These are phyloP conservation scores for Trichocomaceae sp. DNA, from an alignment of 2,329 filamentous ascomycete species.

Conservation along the genomic window DNA sequence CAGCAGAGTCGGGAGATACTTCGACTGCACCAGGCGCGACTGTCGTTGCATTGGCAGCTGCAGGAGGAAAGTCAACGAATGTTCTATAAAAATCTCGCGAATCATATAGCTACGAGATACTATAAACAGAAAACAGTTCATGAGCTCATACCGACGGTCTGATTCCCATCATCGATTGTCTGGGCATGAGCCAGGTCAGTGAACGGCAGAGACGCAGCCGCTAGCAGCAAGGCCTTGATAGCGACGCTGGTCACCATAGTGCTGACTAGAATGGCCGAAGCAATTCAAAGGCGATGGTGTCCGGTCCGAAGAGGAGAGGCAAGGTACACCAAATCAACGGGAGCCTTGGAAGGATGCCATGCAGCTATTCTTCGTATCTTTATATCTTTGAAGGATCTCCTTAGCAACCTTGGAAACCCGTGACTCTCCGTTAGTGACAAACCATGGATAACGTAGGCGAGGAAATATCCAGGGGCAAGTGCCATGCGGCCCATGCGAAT, in stretches of 20 bases:
- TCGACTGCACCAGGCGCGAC: background rate
- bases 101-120: too few species aligned
- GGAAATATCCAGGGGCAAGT: too few species aligned
- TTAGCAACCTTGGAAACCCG: too few species aligned
- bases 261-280: background rate
- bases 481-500: too few species aligned
- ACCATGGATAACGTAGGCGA: too few species aligned
- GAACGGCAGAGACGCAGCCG: background rate
- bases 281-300: background rate
- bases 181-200: background rate
- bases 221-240: background rate
- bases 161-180: background rate
- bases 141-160: background rate
- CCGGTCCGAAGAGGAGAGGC: background rate
- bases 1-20: background rate
- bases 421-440: too few species aligned
- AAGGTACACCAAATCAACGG: background rate
- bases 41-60: conserved; percentile 1
- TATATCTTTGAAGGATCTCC: background rate
- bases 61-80: background rate
- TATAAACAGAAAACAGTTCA: background rate
- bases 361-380: background rate
- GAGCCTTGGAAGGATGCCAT: too few species aligned
- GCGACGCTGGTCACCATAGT: background rate
- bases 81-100: background rate